phyloP scores from a whole-genome alignment of 192 early-diverging fungal genomes.

The Podila horticola region DNA sequence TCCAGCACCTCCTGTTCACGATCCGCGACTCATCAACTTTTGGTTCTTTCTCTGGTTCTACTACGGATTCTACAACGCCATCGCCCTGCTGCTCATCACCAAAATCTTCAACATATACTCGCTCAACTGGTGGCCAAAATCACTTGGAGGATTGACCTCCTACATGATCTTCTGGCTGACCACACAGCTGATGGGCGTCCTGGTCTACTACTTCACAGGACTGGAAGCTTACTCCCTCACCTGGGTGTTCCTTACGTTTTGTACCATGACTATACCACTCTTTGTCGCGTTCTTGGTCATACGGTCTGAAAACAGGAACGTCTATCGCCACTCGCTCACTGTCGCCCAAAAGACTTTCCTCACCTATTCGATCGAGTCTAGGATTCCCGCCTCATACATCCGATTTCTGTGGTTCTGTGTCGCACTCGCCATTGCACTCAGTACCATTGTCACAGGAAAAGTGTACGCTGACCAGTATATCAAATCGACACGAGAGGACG shows the following conservation, averaged over 20 bases:
- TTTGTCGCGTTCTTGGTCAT: constrained; percentile 68
- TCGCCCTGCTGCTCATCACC: constrained; percentile 76
- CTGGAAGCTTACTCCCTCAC: constrained; percentile 67
- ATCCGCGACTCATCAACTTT: constrained; percentile 69
- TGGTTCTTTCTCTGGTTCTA: constrained; percentile 85
- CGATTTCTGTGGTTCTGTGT: constrained; percentile 84
- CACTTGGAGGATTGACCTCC: constrained; percentile 68
- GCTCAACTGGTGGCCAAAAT: constrained; percentile 82
- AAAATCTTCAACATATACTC: constrained; percentile 84
- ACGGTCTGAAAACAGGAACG: constrained; percentile 57
- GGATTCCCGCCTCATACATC: constrained; percentile 74
- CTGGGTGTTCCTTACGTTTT: constrained; percentile 77
- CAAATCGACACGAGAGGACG: constrained; percentile 26
- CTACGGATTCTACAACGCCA: constrained; percentile 80
- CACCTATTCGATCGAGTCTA: constrained; percentile 51
- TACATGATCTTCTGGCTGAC: constrained; percentile 76
- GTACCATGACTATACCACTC: constrained; percentile 79
- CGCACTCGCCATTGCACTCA: constrained; percentile 72
- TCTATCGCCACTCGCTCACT: constrained; percentile 58
- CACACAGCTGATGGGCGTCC: constrained; percentile 64
- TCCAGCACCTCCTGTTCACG: constrained; percentile 3
- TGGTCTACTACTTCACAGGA: constrained; percentile 65
- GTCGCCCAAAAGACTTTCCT: constrained; percentile 68
- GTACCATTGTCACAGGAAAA: constrained; percentile 75
- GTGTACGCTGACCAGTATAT: constrained; percentile 73